Percentiles rank a stretch among this genome's conserved stretches.
Evolutionary conservation across 495 filamentous ascomycete species (phyloP).

Genomic region (Trichoderma virens): DNA sequence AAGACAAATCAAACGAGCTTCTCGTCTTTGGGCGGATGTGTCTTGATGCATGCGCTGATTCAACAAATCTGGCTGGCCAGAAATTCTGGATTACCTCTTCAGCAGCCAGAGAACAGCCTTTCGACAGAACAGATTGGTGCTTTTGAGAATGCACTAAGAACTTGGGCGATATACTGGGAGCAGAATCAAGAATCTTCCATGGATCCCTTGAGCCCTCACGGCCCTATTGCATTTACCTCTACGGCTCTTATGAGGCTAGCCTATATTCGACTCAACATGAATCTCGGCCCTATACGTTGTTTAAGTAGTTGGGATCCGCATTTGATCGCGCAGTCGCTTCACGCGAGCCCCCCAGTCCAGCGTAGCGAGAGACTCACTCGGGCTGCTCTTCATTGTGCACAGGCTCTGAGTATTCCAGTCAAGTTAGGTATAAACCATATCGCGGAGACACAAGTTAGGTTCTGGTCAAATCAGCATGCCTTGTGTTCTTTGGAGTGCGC

Average conservation of each 20-base stretch:
- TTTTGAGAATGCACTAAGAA: neutral
- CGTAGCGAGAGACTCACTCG: neutral
- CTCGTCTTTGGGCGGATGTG: neutral
- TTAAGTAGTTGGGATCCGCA: neutral
- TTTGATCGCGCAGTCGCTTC: neutral
- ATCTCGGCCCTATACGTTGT: neutral
- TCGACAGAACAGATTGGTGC: neutral
- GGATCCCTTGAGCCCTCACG: neutral
- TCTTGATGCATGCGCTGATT: neutral
- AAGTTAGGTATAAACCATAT: neutral
- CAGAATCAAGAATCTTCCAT: neutral
- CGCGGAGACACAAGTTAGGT: neutral
- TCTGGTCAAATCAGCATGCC: neutral
- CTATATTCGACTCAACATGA: neutral
- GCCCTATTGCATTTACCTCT: neutral
- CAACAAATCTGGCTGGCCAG: neutral
- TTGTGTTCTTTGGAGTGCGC: neutral
- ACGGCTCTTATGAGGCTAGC: neutral
- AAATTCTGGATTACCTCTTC: neutral
- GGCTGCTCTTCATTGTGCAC: neutral
- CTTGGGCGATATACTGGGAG: neutral
- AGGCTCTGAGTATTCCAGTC: neutral
- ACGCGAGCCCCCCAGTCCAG: neutral
- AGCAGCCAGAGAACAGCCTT: neutral
- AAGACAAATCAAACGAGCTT: neutral